Conservation (phyloP, 2,329 filamentous ascomycete genomes). For the Penicillium freii region DNA sequence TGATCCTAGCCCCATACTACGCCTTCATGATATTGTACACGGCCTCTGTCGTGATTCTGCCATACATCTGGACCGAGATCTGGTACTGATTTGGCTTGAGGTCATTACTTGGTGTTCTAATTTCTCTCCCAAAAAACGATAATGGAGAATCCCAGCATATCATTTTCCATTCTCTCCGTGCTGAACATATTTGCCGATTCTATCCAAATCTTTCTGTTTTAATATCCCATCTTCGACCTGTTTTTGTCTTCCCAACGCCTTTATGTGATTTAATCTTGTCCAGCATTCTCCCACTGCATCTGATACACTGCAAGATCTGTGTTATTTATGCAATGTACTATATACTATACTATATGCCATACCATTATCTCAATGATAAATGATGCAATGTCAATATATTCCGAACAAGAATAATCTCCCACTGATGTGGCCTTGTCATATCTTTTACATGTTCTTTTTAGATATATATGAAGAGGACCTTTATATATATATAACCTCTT, state of each 20-base stretch:
- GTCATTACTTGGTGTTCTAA: background rate
- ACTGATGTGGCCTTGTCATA: too few species aligned
- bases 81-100: slow-evolving; percentile 32
- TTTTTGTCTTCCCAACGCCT: slow-evolving; percentile 1
- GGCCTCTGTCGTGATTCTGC: slow-evolving; percentile 77
- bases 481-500: too few species aligned
- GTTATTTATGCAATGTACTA: slow-evolving; percentile 1
- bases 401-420: background rate
- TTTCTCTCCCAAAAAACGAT: background rate
- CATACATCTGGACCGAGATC: slow-evolving; percentile 72
- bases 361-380: slow-evolving; percentile 4
- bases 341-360: slow-evolving; percentile 11
- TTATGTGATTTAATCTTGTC: slow-evolving; percentile 8
- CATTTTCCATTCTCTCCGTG: slow-evolving; percentile 4
- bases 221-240: slow-evolving; percentile 5
- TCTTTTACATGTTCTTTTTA: too few species aligned
- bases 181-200: slow-evolving; percentile 1
- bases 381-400: slow-evolving; percentile 14
- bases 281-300: background rate
- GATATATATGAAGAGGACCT: too few species aligned
- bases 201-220: slow-evolving; percentile 8
- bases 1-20: slow-evolving; percentile 65
- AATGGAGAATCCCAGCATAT: background rate
- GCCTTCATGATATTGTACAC: slow-evolving; percentile 72
- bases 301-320: background rate